Conservation (phyloP, 2,329 filamentous ascomycete genomes). For the Pseudocercospora cruenta region DNA sequence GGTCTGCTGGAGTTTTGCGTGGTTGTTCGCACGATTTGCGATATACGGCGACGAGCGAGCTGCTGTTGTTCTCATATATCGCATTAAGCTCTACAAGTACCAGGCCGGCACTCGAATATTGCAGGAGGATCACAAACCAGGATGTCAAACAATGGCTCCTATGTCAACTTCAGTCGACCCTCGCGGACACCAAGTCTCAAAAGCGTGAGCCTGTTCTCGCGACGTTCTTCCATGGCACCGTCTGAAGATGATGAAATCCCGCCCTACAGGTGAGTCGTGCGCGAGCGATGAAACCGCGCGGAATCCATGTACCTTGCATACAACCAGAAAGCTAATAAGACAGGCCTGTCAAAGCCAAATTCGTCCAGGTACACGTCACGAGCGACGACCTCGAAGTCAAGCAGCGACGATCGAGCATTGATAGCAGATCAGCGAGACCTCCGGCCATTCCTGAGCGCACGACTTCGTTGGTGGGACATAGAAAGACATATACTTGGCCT, state of each 20-base stretch:
- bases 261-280: constrained; percentile 25
- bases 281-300: neutral
- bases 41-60: neutral
- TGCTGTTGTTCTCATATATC: neutral
- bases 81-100: neutral
- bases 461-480: constrained; percentile 17
- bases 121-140: neutral
- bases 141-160: constrained; percentile 2
- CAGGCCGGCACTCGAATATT: neutral
- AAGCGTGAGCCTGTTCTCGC: constrained; percentile 17
- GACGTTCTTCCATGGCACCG: constrained; percentile 9
- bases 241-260: constrained; percentile 25
- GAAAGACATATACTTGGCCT: constrained; percentile 28
- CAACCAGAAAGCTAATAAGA: neutral
- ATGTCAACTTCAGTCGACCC: constrained; percentile 29
- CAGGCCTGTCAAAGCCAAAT: constrained; percentile 30
- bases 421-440: constrained; percentile 13
- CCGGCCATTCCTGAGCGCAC: constrained; percentile 26
- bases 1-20: neutral
- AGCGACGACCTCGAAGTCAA: constrained; percentile 27
- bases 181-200: constrained; percentile 21
- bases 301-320: neutral
- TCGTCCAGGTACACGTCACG: constrained; percentile 32
- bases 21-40: neutral
- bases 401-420: constrained; percentile 11